Evolutionary conservation across 169 alveolate species (phyloP), one percentile per base, ranked within the genome.

Genomic region (Ichthyophthirius multifiliis): DNA sequence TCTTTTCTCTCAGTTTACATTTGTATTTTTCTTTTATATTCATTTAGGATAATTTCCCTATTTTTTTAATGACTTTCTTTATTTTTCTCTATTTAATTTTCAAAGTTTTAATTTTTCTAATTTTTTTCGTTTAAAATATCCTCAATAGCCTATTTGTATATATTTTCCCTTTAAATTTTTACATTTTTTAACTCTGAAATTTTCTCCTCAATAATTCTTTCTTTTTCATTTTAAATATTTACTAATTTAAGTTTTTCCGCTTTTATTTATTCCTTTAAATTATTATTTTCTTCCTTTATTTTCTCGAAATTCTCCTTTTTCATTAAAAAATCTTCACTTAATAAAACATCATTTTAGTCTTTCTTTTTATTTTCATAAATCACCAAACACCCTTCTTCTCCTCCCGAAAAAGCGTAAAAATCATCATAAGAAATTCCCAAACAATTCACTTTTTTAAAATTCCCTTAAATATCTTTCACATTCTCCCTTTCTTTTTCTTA

Each of bases 371-470:
- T 85, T 23, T 94, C 96, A 87, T 90, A 95, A 43, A 96, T 89
- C 84, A 93, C 91, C 44, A 96, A 80, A 43, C 94, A 75, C 13
- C 98, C 97, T 85, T 96, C 99, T 77, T 90, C 88, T 0, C 96
- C 95, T 44, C 90, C 90, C 44, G 97, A 87, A 65, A 96, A 92
- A 32, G 95, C 86, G 65, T 82, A 83, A 44, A 82, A 65, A 84
- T 94, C 97, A 83, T 96, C 98, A 80, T 87, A 93, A 43, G 93
- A 75, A 34, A 90, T 75, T 63, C 92, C 75, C 4, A 94, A 85
- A 85, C 96, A 83, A 5, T 86, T 90, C 18, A 94, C 84, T 37
- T 93, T 95, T 10, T 91, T 87, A 27, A 89, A 87, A 78, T 96
- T 97, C 12, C 96, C 89, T 76, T 92, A 93, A 41, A 94, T 88